These are phyloP conservation scores for Gonapodya prolifera DNA, from an alignment of 192 early-diverging fungal species.

Conservation along the genomic window DNA sequence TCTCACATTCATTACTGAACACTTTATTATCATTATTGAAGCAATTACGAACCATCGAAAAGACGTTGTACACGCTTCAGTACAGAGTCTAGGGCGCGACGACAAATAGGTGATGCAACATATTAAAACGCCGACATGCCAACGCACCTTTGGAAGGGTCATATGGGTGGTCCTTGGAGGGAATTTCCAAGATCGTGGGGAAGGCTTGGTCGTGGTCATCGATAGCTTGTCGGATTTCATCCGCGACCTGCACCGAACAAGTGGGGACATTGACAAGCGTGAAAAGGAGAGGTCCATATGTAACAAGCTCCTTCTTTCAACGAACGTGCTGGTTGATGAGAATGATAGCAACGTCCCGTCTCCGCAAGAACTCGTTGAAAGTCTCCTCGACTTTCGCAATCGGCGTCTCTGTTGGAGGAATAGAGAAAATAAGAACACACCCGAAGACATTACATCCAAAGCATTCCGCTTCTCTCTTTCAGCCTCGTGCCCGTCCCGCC, in stretches of 20 bases:
- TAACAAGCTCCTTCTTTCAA: too few species aligned
- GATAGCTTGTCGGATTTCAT: conserved; percentile 77
- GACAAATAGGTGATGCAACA: conserved; percentile 11
- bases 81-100: conserved; percentile 69
- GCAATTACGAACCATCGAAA: conserved; percentile 49
- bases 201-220: conserved; percentile 87
- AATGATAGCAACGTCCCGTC: conserved; percentile 96
- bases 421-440: conserved; percentile 2
- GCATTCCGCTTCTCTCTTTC: too few species aligned
- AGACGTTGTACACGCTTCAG: conserved; percentile 67
- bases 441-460: background rate
- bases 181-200: conserved; percentile 96
- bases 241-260: conserved; percentile 68
- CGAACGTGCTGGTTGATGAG: conserved; percentile 91
- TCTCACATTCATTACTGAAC: too few species aligned
- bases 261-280: too few species aligned
- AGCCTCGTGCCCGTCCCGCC: background rate
- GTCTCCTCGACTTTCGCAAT: conserved; percentile 55
- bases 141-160: conserved; percentile 49
- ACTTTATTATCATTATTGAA: too few species aligned
- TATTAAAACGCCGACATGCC: background rate
- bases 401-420: conserved; percentile 45
- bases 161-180: conserved; percentile 98
- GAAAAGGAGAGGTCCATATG: too few species aligned
- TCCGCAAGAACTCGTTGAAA: conserved; percentile 78